Evolutionary conservation across 192 early-diverging fungal genomes (phyloP), one percentile per base, ranked within the genome.

Genomic region (Chytriomyces sp.): DNA sequence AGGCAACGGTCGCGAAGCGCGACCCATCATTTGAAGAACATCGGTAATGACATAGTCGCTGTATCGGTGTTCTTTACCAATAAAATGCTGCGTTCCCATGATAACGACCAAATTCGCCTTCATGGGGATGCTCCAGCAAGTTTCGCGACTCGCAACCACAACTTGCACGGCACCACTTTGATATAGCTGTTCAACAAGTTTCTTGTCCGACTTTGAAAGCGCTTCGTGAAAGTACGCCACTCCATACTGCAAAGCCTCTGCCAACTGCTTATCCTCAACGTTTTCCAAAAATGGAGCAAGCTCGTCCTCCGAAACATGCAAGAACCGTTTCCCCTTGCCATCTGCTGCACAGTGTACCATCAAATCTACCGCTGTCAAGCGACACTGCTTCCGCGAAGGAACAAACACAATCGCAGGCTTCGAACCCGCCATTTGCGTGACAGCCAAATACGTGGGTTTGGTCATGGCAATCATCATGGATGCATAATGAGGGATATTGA

Each of bases 21-120:
- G 88, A 6, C 98, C 98, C 91, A 98, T 94, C 98, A 99, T 99
- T 83, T 99, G 96, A 70, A 98, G 83, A 57, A 98, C 93, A 67
- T 98, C 98, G 1, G 95, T 93, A 24, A 98, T 93, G 8, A 93
- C 88, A 79, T 97, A 99, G 77, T 99, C 98, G 0, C 90, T 89
- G 88, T 99, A 98, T 9, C 96, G 91, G 79, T 98, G 97, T 79
- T 96, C 95, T 79, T 94, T 93, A 23, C 96, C 96, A 67, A 94
- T 88, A 82, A 89, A 99, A 77, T 91, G 95, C 82, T 98, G 96
- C 3, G 97, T 96, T 9, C 98, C 98, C 96, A 98, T 98, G 9
- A 99, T 89, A 3, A 96, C 86, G 5, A 97, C 95, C 50, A 95
- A 87, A 74, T 94, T 92, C 35, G 93, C 87, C 53, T 86, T 89